phyloP scores from a whole-genome alignment of 257 asterid species.

The Solanum sejunctum region DNA sequence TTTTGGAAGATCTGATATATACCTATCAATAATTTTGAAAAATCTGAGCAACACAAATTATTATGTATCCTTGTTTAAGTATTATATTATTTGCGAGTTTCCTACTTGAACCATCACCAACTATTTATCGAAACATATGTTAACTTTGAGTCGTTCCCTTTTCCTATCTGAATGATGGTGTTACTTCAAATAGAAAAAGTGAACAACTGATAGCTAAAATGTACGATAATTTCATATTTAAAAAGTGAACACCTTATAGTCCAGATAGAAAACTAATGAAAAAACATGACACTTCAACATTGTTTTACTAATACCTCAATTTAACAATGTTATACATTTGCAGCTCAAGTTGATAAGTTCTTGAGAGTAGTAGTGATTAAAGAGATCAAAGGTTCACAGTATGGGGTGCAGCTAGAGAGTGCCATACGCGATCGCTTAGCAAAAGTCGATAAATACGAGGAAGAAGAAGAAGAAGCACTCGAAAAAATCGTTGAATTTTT shows the following conservation, averaged over 20 bases:
- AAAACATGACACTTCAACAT: neutral
- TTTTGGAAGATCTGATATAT: neutral
- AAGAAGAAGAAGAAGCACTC: constrained; percentile 70
- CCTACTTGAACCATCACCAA: neutral
- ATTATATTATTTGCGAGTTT: neutral
- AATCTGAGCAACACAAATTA: neutral
- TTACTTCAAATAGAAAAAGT: neutral
- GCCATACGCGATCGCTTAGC: constrained; percentile 75
- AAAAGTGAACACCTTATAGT: neutral
- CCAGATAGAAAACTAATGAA: neutral
- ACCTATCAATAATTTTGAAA: neutral
- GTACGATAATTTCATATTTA: no score
- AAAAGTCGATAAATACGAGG: constrained; percentile 60
- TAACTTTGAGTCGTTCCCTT: neutral
- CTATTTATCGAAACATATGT: neutral
- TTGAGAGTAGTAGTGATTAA: constrained; percentile 79
- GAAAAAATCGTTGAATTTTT: constrained; percentile 49
- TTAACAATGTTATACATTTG: neutral
- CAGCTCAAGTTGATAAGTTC: constrained; percentile 67
- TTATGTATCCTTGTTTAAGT: neutral
- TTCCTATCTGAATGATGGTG: neutral
- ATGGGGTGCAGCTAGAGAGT: constrained; percentile 71
- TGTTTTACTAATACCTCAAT: neutral
- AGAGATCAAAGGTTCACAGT: constrained; percentile 94
- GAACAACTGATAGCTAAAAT: neutral